Conservation (phyloP, 371 early-diverging fungal genomes). For the Mortierella sp. region DNA sequence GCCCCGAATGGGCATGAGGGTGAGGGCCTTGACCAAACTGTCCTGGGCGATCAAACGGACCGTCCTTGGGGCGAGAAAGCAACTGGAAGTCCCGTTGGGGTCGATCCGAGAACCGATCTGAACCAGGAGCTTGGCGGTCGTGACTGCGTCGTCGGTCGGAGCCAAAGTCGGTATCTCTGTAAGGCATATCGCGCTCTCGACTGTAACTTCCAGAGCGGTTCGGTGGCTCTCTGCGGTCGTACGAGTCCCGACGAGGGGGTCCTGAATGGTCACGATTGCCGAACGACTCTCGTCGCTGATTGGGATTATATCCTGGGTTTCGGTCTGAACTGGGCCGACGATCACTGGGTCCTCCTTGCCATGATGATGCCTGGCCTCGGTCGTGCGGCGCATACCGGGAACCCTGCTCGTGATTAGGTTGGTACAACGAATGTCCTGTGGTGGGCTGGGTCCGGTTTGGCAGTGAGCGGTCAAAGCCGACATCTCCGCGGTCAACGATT, state of each 20-base stretch:
- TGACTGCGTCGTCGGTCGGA: conserved; percentile 39
- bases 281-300: conserved; percentile 44
- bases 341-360: conserved; percentile 33
- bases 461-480: conserved; percentile 43
- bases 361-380: conserved; percentile 25
- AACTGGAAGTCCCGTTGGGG: conserved; percentile 45
- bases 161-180: conserved; percentile 30
- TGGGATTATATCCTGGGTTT: conserved; percentile 6
- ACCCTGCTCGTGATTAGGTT: conserved; percentile 14
- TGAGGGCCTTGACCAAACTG: not conserved
- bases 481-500: conserved; percentile 48
- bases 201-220: conserved; percentile 32
- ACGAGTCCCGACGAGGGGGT: conserved; percentile 23
- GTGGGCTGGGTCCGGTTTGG: conserved; percentile 26
- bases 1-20: not conserved
- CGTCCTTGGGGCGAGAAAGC: conserved; percentile 39
- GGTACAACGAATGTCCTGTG: conserved; percentile 30
- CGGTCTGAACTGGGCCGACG: conserved; percentile 47
- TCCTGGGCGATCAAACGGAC: conserved; percentile 10
- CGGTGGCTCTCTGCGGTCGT: conserved; percentile 42
- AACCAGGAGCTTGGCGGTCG: conserved; percentile 31
- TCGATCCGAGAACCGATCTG: conserved; percentile 33
- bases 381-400: conserved; percentile 28
- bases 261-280: conserved; percentile 36
- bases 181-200: conserved; percentile 33